phyloP scores from a whole-genome alignment of 805 yeast species.

The Lipomyces yamadae region DNA sequence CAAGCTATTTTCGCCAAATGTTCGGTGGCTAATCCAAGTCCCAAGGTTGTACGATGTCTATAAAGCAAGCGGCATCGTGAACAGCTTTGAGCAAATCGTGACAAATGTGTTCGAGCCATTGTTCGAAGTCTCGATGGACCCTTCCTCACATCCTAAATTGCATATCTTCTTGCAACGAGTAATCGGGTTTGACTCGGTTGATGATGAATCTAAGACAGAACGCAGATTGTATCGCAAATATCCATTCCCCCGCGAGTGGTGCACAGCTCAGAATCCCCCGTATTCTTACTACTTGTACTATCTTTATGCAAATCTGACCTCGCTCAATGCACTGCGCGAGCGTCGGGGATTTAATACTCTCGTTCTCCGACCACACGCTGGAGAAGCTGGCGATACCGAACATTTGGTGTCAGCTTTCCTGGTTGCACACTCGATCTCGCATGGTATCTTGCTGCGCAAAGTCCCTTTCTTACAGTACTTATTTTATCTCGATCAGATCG shows the following conservation, averaged over 20 bases:
- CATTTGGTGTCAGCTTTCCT: slow-evolving; percentile 89
- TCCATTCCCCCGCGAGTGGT: slow-evolving; percentile 89
- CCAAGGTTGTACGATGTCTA: slow-evolving; percentile 93
- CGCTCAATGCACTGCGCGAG: slow-evolving; percentile 82
- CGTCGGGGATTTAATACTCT: slow-evolving; percentile 81
- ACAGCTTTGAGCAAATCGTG: slow-evolving; percentile 74
- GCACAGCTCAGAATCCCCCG: slow-evolving; percentile 83
- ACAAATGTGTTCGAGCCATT: slow-evolving; percentile 83
- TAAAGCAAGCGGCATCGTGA: slow-evolving; percentile 72
- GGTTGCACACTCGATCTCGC: slow-evolving; percentile 90
- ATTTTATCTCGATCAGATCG: slow-evolving; percentile 91
- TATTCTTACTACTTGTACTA: slow-evolving; percentile 93
- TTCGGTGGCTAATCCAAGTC: slow-evolving; percentile 94
- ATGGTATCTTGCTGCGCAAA: slow-evolving; percentile 91
- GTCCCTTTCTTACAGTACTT: slow-evolving; percentile 93
- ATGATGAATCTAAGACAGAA: slow-evolving; percentile 94
- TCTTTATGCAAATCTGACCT: slow-evolving; percentile 80
- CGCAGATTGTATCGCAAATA: slow-evolving; percentile 78
- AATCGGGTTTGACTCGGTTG: slow-evolving; percentile 97
- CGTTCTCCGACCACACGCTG: slow-evolving; percentile 96
- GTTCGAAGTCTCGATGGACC: slow-evolving; percentile 86
- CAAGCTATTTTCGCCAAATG: slow-evolving; percentile 87
- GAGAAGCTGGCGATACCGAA: slow-evolving; percentile 99
- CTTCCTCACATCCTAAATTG: slow-evolving; percentile 86
- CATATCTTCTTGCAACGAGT: slow-evolving; percentile 89